phyloP scores from a whole-genome alignment of 345 rosid genomes.

The Dipteronia sinensis region DNA sequence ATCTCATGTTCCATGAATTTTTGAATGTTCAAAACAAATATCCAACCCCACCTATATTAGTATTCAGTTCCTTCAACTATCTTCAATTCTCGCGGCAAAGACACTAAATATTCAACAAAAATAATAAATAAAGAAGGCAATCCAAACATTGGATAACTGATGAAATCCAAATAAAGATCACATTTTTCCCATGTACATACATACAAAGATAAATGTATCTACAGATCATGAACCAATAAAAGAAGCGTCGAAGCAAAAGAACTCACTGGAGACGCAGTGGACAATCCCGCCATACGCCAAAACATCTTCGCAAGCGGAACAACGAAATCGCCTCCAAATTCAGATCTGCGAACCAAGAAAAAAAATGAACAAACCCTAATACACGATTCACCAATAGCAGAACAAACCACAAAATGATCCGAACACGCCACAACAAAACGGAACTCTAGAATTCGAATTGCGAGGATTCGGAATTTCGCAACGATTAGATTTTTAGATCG shows the following conservation, averaged over 20 bases:
- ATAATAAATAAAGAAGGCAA: background rate
- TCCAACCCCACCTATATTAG: background rate
- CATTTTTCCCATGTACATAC: background rate
- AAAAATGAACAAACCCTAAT: conserved; percentile 14
- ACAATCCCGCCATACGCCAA: conserved; percentile 95
- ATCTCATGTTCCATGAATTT: background rate
- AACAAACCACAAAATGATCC: background rate
- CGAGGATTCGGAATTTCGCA: background rate
- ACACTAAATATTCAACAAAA: conserved; percentile 24
- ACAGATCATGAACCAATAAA: conserved; percentile 14
- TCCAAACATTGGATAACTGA: background rate
- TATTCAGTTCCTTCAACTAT: background rate
- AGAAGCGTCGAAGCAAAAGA: conserved; percentile 5
- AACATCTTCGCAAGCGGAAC: conserved; percentile 56
- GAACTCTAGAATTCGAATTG: conserved; percentile 14
- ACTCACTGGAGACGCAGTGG: conserved; percentile 93
- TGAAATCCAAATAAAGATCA: background rate
- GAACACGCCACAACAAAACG: background rate
- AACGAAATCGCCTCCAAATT: conserved; percentile 34
- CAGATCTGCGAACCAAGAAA: conserved; percentile 42
- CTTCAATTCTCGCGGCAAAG: conserved; percentile 19
- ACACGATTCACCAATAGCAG: conserved; percentile 3
- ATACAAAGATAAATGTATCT: background rate
- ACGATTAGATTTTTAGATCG: background rate
- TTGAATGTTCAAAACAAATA: background rate